Evolutionary conservation across 2,329 filamentous ascomycete genomes (phyloP).

Genomic region (Fusarium sp.): DNA sequence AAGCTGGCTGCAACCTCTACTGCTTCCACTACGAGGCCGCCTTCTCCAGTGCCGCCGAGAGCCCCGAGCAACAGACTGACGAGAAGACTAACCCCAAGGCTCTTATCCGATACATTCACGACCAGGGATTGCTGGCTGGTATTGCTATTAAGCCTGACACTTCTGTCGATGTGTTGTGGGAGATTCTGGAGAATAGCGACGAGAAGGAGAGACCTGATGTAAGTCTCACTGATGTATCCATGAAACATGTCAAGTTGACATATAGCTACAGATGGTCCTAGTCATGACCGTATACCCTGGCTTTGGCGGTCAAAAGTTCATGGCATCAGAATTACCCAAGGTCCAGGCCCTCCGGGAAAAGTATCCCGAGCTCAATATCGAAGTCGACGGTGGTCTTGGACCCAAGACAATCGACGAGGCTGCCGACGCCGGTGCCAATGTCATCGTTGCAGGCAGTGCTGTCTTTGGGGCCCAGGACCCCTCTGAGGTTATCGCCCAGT

Average conservation of each 20-base stretch:
- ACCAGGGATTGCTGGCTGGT: conserved; percentile 86
- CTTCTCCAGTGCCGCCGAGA: conserved; percentile 85
- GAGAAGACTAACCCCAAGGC: conserved; percentile 83
- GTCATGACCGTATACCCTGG: conserved; percentile 99
- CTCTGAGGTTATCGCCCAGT: conserved; percentile 82
- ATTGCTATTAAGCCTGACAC: conserved; percentile 97
- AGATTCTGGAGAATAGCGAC: conserved; percentile 80
- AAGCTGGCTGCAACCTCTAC: conserved; percentile 96
- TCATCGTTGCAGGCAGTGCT: conserved; percentile 96
- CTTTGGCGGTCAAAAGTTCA: conserved; percentile 98
- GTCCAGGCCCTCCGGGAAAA: conserved; percentile 83
- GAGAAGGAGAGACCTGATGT: conserved; percentile 89
- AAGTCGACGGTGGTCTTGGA: conserved; percentile 93
- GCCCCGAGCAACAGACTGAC: conserved; percentile 76
- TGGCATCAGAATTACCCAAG: conserved; percentile 95
- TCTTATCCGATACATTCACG: conserved; percentile 91
- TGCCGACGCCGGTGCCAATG: conserved; percentile 94
- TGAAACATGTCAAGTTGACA: conserved; percentile 19
- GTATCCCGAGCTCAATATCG: conserved; percentile 95
- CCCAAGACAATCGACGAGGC: conserved; percentile 92
- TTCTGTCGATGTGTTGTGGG: conserved; percentile 89
- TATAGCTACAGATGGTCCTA: conserved; percentile 82
- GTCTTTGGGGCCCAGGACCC: conserved; percentile 95
- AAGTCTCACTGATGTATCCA: conserved; percentile 54
- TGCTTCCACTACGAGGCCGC: conserved; percentile 99